Evolutionary conservation across 2,329 filamentous ascomycete species (phyloP).

Genomic region (Xylariales sp.): DNA sequence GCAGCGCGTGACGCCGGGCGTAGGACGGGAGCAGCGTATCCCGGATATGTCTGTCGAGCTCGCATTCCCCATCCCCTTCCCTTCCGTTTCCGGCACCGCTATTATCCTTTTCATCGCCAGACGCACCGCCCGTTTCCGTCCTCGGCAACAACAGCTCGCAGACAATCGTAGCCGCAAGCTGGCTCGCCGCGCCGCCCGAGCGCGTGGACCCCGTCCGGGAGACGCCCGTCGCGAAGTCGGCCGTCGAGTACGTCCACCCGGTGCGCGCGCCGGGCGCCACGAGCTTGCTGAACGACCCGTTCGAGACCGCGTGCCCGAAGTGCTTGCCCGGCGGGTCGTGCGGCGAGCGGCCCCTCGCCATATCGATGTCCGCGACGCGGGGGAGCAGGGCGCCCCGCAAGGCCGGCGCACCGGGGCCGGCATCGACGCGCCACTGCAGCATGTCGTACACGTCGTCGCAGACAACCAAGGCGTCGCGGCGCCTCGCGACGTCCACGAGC

Average conservation of each 20-base stretch:
- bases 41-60: slow-evolving; percentile 58
- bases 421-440: slow-evolving; percentile 77
- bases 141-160: slow-evolving; percentile 56
- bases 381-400: slow-evolving; percentile 68
- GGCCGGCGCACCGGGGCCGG: too few relatives aligned
- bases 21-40: slow-evolving; percentile 58
- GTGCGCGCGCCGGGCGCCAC: slow-evolving; percentile 82
- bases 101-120: neutral
- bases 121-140: too few relatives aligned
- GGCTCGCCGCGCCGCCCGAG: slow-evolving; percentile 68
- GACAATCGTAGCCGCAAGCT: slow-evolving; percentile 65
- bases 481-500: slow-evolving; percentile 80
- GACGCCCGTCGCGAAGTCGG: slow-evolving; percentile 62
- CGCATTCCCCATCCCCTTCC: slow-evolving; percentile 29
- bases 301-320: slow-evolving; percentile 86
- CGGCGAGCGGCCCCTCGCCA: slow-evolving; percentile 66
- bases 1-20: slow-evolving; percentile 58
- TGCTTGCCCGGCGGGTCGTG: slow-evolving; percentile 48
- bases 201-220: slow-evolving; percentile 64
- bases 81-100: neutral
- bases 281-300: slow-evolving; percentile 92
- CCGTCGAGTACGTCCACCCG: slow-evolving; percentile 73
- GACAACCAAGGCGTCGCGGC: slow-evolving; percentile 84
- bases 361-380: slow-evolving; percentile 82
- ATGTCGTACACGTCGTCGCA: slow-evolving; percentile 96